phyloP scores from a whole-genome alignment of 164 flowering plant genomes.

The Nymphaea colorata region DNA sequence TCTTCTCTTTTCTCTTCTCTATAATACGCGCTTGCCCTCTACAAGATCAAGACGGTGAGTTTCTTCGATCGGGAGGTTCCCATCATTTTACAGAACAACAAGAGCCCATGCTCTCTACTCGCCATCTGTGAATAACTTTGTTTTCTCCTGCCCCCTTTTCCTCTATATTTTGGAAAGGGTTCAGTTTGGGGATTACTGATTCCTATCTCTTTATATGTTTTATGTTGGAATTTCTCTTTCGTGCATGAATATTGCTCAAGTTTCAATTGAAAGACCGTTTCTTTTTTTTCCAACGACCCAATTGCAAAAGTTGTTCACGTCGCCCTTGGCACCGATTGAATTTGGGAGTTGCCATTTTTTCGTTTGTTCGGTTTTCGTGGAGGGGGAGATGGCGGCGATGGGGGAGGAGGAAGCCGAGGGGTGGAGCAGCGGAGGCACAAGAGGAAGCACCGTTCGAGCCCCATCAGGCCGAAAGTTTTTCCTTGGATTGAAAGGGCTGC shows the following conservation, averaged over 20 bases:
- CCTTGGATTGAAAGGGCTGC: too few species aligned
- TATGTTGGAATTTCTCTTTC: too few species aligned
- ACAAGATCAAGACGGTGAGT: not conserved
- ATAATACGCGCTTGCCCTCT: too few species aligned
- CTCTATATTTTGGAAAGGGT: not conserved
- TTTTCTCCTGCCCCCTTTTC: not conserved
- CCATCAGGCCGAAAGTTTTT: too few species aligned
- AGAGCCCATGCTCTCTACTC: not conserved
- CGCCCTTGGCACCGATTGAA: too few species aligned
- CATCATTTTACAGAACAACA: not conserved
- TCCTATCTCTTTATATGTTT: not conserved
- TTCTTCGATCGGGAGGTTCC: not conserved
- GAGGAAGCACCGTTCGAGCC: too few species aligned
- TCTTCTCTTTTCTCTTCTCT: too few species aligned
- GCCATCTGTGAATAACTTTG: constrained; percentile 1
- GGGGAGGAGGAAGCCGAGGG: too few species aligned
- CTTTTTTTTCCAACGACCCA: not conserved
- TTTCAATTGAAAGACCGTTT: not conserved
- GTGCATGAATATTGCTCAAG: not conserved
- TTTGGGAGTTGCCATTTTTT: too few species aligned
- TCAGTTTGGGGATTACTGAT: not conserved
- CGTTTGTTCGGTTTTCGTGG: too few species aligned
- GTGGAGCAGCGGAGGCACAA: too few species aligned
- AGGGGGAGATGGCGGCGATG: too few species aligned
- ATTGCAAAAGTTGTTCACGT: not conserved